phyloP scores from a whole-genome alignment of 306 rosid species.

The Elaeagnus macrophylla region DNA sequence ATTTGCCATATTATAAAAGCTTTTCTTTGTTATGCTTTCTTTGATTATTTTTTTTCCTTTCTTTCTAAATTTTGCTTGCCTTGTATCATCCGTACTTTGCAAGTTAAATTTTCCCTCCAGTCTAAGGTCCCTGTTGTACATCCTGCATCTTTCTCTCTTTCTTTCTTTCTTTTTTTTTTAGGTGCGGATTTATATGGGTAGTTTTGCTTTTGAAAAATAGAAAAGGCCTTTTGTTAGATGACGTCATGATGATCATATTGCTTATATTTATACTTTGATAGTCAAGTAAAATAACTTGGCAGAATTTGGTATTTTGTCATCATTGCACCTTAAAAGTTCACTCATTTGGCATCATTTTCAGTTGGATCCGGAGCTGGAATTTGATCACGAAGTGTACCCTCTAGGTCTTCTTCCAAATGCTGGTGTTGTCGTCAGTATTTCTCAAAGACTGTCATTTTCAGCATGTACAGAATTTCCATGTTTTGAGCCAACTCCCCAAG shows the following conservation, averaged over 20 bases:
- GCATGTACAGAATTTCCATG: constrained; percentile 95
- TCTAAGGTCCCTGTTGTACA: no score
- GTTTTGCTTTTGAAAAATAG: no score
- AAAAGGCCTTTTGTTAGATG: neutral
- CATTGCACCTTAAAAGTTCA: constrained; percentile 14
- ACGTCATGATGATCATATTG: neutral
- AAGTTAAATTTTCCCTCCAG: no score
- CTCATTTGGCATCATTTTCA: constrained; percentile 24
- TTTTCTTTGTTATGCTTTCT: no score
- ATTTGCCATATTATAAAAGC: no score
- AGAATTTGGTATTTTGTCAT: constrained; percentile 15
- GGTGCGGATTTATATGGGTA: no score
- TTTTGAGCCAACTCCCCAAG: constrained; percentile 99
- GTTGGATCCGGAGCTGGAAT: constrained; percentile 99
- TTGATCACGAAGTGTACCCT: constrained; percentile 92
- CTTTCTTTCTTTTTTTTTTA: no score
- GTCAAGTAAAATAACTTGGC: constrained; percentile 2
- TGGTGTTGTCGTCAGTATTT: constrained; percentile 89
- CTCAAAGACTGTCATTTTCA: constrained; percentile 92
- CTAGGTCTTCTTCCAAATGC: constrained; percentile 95
- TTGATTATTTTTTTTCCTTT: no score
- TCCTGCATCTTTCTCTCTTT: no score
- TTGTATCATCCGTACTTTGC: no score
- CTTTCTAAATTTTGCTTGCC: no score
- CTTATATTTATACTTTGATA: constrained; percentile 7